These are phyloP conservation scores for Starmerella stigmatis DNA, from an alignment of 805 yeast species.

Conservation along the genomic window DNA sequence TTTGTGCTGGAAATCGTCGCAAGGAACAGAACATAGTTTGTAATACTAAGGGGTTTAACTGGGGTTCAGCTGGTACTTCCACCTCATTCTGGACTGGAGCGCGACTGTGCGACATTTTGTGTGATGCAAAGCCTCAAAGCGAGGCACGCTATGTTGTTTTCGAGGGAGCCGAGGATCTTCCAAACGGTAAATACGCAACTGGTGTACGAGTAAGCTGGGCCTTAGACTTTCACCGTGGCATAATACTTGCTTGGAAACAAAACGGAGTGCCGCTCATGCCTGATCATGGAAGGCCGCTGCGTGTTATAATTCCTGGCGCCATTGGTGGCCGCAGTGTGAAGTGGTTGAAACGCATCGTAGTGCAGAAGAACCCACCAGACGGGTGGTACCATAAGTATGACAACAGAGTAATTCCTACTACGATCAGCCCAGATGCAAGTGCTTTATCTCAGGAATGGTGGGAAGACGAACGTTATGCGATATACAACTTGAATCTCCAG, in stretches of 20 bases:
- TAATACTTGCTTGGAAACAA: conserved; percentile 32
- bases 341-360: conserved; percentile 29
- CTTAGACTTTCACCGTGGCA: conserved; percentile 29
- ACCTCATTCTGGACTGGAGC: conserved; percentile 33
- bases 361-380: conserved; percentile 30
- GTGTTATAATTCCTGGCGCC: conserved; percentile 34
- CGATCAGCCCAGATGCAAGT: conserved; percentile 32
- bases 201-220: conserved; percentile 30
- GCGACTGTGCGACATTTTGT: conserved; percentile 28
- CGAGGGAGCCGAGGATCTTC: conserved; percentile 30
- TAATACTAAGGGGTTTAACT: conserved; percentile 32
- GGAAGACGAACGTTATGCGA: conserved; percentile 34
- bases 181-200: conserved; percentile 28
- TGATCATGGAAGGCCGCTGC: conserved; percentile 33
- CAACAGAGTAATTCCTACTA: conserved; percentile 33
- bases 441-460: conserved; percentile 31
- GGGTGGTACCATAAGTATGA: conserved; percentile 35
- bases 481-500: conserved; percentile 32
- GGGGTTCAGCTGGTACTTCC: conserved; percentile 33
- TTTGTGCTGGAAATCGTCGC: conserved; percentile 34
- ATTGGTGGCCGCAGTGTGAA: conserved; percentile 36
- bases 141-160: conserved; percentile 30
- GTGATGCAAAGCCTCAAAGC: conserved; percentile 26
- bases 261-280: conserved; percentile 32
- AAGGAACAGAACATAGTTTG: conserved; percentile 32